A percentile compares a stretch with the other conserved stretches of the same genome.
Evolutionary conservation across 129 eudicot species (phyloP).

Genomic region (Helianthus tuberosus): DNA sequence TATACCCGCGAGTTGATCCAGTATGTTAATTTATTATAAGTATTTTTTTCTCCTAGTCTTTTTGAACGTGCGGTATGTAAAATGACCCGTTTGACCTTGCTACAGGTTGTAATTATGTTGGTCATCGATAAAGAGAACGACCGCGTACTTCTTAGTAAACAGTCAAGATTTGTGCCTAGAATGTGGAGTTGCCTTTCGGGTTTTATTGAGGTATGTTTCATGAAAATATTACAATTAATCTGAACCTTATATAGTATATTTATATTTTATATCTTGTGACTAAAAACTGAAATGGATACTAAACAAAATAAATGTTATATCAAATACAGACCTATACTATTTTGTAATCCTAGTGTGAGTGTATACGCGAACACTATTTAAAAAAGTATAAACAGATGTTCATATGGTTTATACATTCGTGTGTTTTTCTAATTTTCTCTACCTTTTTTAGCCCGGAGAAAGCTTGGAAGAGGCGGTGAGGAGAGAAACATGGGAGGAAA

Average conservation of each 20-base stretch:
- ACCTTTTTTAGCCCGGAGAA: slow-evolving; percentile 73
- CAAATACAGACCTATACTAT: not conserved
- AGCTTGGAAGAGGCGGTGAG: slow-evolving; percentile 92
- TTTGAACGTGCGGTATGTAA: not conserved
- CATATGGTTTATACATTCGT: not conserved
- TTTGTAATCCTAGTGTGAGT: too few relatives aligned
- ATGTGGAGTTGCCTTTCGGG: slow-evolving; percentile 97
- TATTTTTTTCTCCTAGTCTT: not conserved
- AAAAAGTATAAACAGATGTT: not conserved
- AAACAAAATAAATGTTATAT: not conserved
- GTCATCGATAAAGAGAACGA: slow-evolving; percentile 84
- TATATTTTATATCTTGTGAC: too few relatives aligned
- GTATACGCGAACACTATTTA: not conserved
- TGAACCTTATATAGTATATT: not conserved
- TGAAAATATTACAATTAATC: not conserved
- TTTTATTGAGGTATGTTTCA: slow-evolving; percentile 60
- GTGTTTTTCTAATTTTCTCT: not conserved
- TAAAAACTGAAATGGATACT: not conserved
- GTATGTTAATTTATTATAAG: slow-evolving; percentile 35
- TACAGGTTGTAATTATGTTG: slow-evolving; percentile 87
- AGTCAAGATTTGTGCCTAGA: slow-evolving; percentile 81
- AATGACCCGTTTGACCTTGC: slow-evolving; percentile 3
- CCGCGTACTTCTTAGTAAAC: slow-evolving; percentile 69
- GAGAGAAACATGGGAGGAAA: slow-evolving; percentile 92
- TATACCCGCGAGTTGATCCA: slow-evolving; percentile 91